Evolutionary conservation across 2,329 filamentous ascomycete genomes (phyloP).

Genomic region (Blastomyces gilchristii): DNA sequence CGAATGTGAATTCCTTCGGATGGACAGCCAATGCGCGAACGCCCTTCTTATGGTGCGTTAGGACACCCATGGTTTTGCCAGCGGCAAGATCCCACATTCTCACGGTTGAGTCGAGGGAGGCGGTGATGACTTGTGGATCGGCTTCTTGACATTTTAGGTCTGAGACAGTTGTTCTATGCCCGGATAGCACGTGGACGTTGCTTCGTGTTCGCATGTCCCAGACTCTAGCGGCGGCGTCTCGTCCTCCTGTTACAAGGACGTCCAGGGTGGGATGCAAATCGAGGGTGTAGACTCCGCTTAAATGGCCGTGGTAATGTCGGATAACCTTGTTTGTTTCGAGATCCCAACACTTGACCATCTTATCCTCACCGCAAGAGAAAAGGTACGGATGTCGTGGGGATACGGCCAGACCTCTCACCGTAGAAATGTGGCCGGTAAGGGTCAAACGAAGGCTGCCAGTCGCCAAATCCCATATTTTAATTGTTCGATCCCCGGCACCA

Average conservation of each 20-base stretch:
- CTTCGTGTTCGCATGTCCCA: conserved; percentile 98
- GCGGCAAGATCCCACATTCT: conserved; percentile 92
- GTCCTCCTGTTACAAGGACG: conserved; percentile 84
- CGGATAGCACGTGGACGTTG: conserved; percentile 86
- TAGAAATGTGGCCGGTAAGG: conserved; percentile 87
- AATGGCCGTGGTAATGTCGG: conserved; percentile 90
- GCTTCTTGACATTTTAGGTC: conserved; percentile 89
- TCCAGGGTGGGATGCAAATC: conserved; percentile 90
- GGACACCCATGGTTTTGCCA: conserved; percentile 87
- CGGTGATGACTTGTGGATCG: conserved; percentile 88
- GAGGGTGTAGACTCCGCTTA: conserved; percentile 90
- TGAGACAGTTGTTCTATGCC: conserved; percentile 83
- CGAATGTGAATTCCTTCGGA: conserved; percentile 92
- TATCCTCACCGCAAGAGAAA: conserved; percentile 96
- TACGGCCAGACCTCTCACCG: conserved; percentile 81
- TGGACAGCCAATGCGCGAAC: conserved; percentile 76
- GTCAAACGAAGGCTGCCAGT: conserved; percentile 76
- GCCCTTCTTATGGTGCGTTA: conserved; percentile 98
- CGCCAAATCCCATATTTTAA: conserved; percentile 97
- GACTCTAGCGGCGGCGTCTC: conserved; percentile 86
- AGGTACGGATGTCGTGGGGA: conserved; percentile 91
- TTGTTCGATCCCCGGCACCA: conserved; percentile 87
- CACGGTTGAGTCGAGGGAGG: conserved; percentile 85
- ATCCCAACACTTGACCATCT: conserved; percentile 99
- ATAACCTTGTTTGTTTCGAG: conserved; percentile 99